Base-by-base conservation (phyloP, 2,329 filamentous ascomycete species). In the Colletotrichum sp. region DNA sequence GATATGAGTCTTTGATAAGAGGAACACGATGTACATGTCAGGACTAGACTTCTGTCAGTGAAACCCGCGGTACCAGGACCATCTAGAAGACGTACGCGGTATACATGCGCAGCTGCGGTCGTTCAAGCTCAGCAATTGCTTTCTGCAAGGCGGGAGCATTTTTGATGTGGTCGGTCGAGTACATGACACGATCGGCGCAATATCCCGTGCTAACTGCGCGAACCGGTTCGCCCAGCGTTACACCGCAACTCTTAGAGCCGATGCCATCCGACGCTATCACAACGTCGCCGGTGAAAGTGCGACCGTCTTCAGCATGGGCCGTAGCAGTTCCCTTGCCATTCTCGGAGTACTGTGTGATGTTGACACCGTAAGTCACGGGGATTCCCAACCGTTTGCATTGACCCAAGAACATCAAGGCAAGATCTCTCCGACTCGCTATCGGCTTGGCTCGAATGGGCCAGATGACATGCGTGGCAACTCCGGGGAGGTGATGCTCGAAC, bases 201-300 rank as follows among this genome's bases (percentile, higher is more conserved):
- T 60, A 70, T 8, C 68, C 68, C 5, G 55, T 70, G 55, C 21
- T 21, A 13, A 39, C 62, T 8, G 68, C 68, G 4, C 57, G 26
- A 6, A 30, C 57, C 5, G 21, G 24, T 7, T 70, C 8, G 3
- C 68, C 68, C 10, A 62, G 34, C 5, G 62, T 5, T 8, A 70
- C 34, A 30, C 63, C 24, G 30, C 69, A 64, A 1, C 76, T 76
- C 9, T 69, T 65, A 10, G 76, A 69, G 10, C 52, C 66, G 36
- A 72, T 36, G 9, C 72, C 76, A 21, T 78, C 77, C 6, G 76
- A 73, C 26, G 77, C 76, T 18, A 78, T 67, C 5, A 78, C 65
- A 3, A 78, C 24, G 30, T 78, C 70, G 4, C 72, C 77, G 1
- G 67, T 26, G 39, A 49, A 66, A 9, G 55, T n/a, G 6, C 30